These are phyloP conservation scores for Daldinia vernicosa DNA, from an alignment of 495 filamentous ascomycete genomes.

Conservation along the genomic window DNA sequence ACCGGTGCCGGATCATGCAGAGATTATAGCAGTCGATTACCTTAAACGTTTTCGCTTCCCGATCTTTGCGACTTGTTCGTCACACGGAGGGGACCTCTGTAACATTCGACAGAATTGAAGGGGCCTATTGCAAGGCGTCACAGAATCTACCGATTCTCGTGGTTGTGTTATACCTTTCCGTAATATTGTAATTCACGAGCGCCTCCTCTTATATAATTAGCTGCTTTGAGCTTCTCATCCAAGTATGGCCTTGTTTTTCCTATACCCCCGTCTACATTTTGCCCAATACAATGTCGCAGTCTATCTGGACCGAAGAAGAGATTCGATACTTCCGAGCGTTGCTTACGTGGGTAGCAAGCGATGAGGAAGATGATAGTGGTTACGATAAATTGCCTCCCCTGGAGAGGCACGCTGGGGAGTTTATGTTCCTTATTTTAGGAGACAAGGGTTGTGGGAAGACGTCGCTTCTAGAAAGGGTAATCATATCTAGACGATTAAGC, in stretches of 20 bases:
- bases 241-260: conserved; percentile 2
- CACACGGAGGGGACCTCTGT: conserved; percentile 23
- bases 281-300: conserved; percentile 22
- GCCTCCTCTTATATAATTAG: conserved; percentile 19
- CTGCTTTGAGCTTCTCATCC: conserved; percentile 3
- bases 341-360: conserved; percentile 51
- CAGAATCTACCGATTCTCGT: conserved; percentile 30
- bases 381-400: neutral
- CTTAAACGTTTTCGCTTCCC: conserved; percentile 6
- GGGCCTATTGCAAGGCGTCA: conserved; percentile 27
- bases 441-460: conserved; percentile 55
- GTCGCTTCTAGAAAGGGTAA: conserved; percentile 52
- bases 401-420: conserved; percentile 46
- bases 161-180: conserved; percentile 26
- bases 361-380: conserved; percentile 12
- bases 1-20: conserved; percentile 6
- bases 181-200: conserved; percentile 9
- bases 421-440: conserved; percentile 55
- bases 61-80: conserved; percentile 13
- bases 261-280: neutral
- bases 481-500: neutral
- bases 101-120: conserved; percentile 20
- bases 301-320: conserved; percentile 53
- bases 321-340: conserved; percentile 54
- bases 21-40: neutral